A percentile compares a stretch with the other conserved stretches of the same genome.
phyloP scores from a whole-genome alignment of 306 rosid genomes.

The Comarum palustre region DNA sequence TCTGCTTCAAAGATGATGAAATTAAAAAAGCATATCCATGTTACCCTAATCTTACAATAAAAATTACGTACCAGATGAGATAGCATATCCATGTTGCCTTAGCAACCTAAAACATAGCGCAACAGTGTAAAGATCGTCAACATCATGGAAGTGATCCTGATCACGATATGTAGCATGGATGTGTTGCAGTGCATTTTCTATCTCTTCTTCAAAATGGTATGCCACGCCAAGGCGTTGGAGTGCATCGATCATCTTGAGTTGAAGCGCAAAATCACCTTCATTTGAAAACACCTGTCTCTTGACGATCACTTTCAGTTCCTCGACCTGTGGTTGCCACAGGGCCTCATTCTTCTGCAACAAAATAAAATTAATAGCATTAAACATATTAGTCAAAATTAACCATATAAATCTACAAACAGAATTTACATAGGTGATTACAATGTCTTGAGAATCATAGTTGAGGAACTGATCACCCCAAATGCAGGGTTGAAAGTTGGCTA shows the following conservation, averaged over 20 bases:
- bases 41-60: too few relatives aligned
- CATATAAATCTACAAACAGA: background rate
- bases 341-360: background rate
- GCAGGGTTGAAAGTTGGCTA: background rate
- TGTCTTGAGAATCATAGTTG: background rate
- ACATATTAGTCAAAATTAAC: background rate
- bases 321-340: constrained; percentile 3
- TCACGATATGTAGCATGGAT: background rate
- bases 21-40: too few relatives aligned
- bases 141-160: background rate
- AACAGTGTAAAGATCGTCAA: constrained; percentile 3
- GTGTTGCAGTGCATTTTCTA: constrained; percentile 20
- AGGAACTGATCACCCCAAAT: background rate
- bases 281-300: constrained; percentile 13
- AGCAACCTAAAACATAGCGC: constrained; percentile 18
- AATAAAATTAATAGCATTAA: background rate
- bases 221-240: constrained; percentile 26
- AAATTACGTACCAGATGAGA: constrained; percentile 9
- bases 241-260: constrained; percentile 15
- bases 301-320: constrained; percentile 29
- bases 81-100: background rate
- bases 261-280: background rate
- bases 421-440: background rate
- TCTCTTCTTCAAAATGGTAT: constrained; percentile 38
- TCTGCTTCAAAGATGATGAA: background rate